These are phyloP conservation scores for Nicotiana obtusifolia DNA, from an alignment of 257 asterid genomes.

Conservation along the genomic window DNA sequence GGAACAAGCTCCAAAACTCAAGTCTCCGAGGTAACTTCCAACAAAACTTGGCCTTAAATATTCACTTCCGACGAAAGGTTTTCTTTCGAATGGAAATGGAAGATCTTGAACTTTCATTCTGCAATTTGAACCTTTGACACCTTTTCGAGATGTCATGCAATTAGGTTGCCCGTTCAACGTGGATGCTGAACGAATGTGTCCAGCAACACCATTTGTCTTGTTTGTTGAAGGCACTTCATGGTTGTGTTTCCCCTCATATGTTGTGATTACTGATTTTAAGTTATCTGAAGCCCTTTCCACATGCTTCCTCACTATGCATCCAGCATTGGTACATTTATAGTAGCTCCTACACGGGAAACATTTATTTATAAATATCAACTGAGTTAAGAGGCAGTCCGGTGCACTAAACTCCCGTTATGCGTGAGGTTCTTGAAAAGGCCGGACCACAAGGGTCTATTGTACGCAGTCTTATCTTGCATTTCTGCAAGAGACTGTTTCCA, in stretches of 20 bases:
- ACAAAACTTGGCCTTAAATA: slow-evolving; percentile 2
- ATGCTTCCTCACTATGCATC: slow-evolving; percentile 75
- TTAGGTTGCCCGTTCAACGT: not conserved
- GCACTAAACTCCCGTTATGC: too few species aligned
- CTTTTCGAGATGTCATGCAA: not conserved
- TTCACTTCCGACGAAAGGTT: not conserved
- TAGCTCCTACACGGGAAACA: slow-evolving; percentile 48
- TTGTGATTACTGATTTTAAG: slow-evolving; percentile 56
- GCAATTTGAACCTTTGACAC: not conserved
- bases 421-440: too few species aligned
- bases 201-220: slow-evolving; percentile 16
- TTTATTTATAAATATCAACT: not conserved
- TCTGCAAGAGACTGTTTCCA: too few species aligned
- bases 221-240: slow-evolving; percentile 47
- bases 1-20: not conserved
- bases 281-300: slow-evolving; percentile 76
- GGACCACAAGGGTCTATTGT: too few species aligned
- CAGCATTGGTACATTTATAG: slow-evolving; percentile 77
- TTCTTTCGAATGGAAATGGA: slow-evolving; percentile 5
- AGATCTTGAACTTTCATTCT: slow-evolving; percentile 1
- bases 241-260: slow-evolving; percentile 83
- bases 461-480: too few species aligned
- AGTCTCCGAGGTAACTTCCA: slow-evolving; percentile 1
- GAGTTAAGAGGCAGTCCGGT: not conserved
- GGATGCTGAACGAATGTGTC: not conserved